Conservation (phyloP, 1,139 yeast genomes). For the Wickerhamomyces sp. region DNA sequence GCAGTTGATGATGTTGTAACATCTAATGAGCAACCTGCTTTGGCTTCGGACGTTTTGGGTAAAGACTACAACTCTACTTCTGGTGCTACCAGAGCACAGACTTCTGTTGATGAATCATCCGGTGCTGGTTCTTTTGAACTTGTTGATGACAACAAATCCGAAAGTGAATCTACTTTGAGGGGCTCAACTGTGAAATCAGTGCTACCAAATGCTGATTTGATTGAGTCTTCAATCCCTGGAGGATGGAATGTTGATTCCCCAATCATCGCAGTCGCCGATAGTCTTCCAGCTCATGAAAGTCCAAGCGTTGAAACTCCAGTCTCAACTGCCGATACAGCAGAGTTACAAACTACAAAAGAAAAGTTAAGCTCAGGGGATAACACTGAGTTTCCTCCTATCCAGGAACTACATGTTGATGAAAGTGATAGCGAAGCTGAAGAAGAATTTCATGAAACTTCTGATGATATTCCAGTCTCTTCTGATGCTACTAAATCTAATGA, state of each 20-base stretch:
- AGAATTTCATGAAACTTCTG: slow-evolving; percentile 39
- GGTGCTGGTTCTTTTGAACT: slow-evolving; percentile 29
- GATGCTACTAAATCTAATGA: slow-evolving; percentile 12
- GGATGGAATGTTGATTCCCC: slow-evolving; percentile 15
- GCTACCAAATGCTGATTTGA: slow-evolving; percentile 7
- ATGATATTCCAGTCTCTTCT: slow-evolving; percentile 16
- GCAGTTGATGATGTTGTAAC: slow-evolving; percentile 12
- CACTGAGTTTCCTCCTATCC: slow-evolving; percentile 69
- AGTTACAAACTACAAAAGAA: slow-evolving; percentile 1
- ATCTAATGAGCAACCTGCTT: slow-evolving; percentile 16
- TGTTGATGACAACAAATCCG: slow-evolving; percentile 23
- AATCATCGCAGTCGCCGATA: slow-evolving; percentile 3
- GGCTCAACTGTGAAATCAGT: background rate
- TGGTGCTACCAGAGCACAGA: slow-evolving; percentile 25
- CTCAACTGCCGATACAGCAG: background rate
- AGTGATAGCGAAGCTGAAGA: slow-evolving; percentile 49
- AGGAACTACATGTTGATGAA: slow-evolving; percentile 58
- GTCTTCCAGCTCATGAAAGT: background rate
- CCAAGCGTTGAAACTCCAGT: slow-evolving; percentile 1
- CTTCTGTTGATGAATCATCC: slow-evolving; percentile 18
- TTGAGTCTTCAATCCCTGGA: slow-evolving; percentile 24
- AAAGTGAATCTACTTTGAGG: slow-evolving; percentile 13
- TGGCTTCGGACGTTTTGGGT: slow-evolving; percentile 19
- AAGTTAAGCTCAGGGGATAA: slow-evolving; percentile 8
- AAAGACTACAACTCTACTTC: slow-evolving; percentile 12